Base-by-base conservation (phyloP, 306 rosid species). In the Fragaria nilgerrensis region DNA sequence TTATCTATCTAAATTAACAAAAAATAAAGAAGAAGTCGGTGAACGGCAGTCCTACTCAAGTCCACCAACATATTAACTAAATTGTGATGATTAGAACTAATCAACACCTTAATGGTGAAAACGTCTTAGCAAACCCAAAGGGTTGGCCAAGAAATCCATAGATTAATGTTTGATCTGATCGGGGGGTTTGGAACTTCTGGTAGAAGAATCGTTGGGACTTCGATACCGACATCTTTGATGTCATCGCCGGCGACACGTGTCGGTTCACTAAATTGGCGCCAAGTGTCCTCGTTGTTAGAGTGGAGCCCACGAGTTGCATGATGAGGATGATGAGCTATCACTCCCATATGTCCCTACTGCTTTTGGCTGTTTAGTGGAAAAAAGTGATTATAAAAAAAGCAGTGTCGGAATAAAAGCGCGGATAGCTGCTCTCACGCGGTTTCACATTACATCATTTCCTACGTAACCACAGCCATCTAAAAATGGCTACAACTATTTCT, bases 381-480 rank as follows among this genome's bases (percentile, higher is more conserved):
- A 62, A 65, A 32, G 45, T 9, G 70, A 64, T 64, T 7, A 16
- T 15, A 3, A 3, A 37, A 67, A 67, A 37, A 67, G 49, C 27
- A 20, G 8, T n/a, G 52, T 72, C 39, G 52, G 25, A 56, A 36
- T 17, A 47, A 56, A 77, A 73, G 41, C 72, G 79, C 72, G 79
- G 77, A 82, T 82, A 78, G 25, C 17, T 82, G 79, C 79, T 78
- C 73, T 27, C 37, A 77, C 82, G 68, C 76, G 82, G 11, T 77
- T 73, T 77, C 15, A 2, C 39, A 77, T 65, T 48, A 55, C 52
- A 17, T 61, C 53, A 71, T 62, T 22, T 29, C 45, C 66, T 68
- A 16, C 47, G 43, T 27, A 11, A 17, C 3, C 2, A 7, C 9
- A 1, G 49, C 29, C 39, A 67, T 23, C 80, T 68, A 76, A 37